These are phyloP conservation scores for Backusella mclennaniae DNA, from an alignment of 192 early-diverging fungal species.

Conservation along the genomic window DNA sequence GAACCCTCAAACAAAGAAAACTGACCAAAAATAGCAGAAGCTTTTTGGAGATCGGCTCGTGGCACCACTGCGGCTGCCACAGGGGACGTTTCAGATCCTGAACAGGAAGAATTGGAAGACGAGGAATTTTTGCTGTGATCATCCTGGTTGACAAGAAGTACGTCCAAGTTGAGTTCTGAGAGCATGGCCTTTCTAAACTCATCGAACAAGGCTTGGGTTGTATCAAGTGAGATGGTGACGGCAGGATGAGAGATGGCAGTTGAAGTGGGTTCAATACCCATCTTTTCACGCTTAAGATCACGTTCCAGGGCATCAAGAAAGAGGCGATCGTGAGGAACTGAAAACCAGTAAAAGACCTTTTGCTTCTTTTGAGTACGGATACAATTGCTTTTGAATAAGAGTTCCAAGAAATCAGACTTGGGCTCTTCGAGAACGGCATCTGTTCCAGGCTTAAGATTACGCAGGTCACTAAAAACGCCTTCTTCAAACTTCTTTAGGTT, in stretches of 20 bases:
- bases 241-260: slow-evolving; percentile 63
- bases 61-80: neutral
- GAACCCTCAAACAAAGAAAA: slow-evolving; percentile 69
- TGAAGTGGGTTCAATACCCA: slow-evolving; percentile 82
- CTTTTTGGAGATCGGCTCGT: neutral
- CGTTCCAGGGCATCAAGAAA: slow-evolving; percentile 96
- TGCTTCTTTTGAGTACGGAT: slow-evolving; percentile 99
- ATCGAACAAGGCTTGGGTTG: slow-evolving; percentile 54
- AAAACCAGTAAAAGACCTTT: slow-evolving; percentile 97
- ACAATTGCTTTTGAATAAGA: slow-evolving; percentile 92
- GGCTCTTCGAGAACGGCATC: slow-evolving; percentile 92
- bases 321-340: slow-evolving; percentile 92
- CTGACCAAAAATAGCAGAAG: slow-evolving; percentile 41
- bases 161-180: slow-evolving; percentile 69
- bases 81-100: neutral
- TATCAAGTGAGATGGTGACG: slow-evolving; percentile 57
- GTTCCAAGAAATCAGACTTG: slow-evolving; percentile 88
- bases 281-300: slow-evolving; percentile 91
- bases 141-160: slow-evolving; percentile 60
- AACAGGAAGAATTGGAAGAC: neutral
- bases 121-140: neutral
- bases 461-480: slow-evolving; percentile 93
- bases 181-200: slow-evolving; percentile 59
- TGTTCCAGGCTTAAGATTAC: slow-evolving; percentile 91
- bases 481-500: slow-evolving; percentile 98